Conservation (phyloP, 768 basidiomycete genomes). For the Pleurotus cornucopiae region DNA sequence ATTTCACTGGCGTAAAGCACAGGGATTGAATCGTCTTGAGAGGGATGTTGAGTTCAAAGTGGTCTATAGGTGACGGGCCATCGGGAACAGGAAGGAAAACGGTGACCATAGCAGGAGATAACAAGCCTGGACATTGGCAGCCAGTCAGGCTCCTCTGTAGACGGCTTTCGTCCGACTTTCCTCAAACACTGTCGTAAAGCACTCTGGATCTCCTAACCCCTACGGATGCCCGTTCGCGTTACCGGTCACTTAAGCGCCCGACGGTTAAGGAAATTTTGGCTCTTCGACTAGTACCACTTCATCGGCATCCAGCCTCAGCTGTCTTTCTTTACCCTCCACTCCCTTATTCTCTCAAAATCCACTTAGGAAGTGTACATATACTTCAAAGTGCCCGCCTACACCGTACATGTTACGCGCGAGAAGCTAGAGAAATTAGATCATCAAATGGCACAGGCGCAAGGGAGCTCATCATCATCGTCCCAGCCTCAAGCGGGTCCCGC, state of each 20-base stretch:
- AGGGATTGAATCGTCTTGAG: too few relatives aligned
- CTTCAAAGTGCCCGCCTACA: not conserved
- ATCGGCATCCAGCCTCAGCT: slow-evolving; percentile 1
- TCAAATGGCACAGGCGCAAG: slow-evolving; percentile 6
- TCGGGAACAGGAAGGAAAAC: too few relatives aligned
- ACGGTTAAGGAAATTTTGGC: slow-evolving; percentile 2
- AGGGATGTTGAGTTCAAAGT: too few relatives aligned
- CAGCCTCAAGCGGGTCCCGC: not conserved
- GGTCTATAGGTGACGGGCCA: too few relatives aligned
- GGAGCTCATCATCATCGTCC: not conserved
- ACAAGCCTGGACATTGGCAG: too few relatives aligned
- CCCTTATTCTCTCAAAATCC: not conserved
- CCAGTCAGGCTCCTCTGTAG: too few relatives aligned
- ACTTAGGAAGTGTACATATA: not conserved
- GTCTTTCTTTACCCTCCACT: not conserved
- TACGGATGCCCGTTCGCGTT: too few relatives aligned
- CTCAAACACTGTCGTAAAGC: too few relatives aligned
- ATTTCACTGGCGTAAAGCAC: too few relatives aligned
- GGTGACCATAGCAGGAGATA: too few relatives aligned
- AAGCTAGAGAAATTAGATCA: not conserved
- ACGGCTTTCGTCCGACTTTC: too few relatives aligned
- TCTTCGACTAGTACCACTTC: not conserved
- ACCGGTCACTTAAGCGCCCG: not conserved
- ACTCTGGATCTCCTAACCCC: too few relatives aligned
- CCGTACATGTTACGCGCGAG: slow-evolving; percentile 1